Evolutionary conservation across 2,329 filamentous ascomycete genomes (phyloP), one percentile per base, ranked within the genome.

Genomic region (Colletotrichum orbiculare): DNA sequence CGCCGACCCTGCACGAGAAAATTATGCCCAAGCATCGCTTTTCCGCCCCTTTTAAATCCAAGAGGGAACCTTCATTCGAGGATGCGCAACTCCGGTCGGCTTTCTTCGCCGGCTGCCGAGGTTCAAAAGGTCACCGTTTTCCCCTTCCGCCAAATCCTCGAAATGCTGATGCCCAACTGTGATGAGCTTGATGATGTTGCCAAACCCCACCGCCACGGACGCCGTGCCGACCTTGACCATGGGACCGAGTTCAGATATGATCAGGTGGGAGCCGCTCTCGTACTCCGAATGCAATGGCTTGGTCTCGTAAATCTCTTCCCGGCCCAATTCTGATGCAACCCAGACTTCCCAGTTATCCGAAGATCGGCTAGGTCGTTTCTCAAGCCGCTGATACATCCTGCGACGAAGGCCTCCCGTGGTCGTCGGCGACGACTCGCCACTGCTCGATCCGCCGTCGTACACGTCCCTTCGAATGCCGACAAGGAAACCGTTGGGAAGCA

Each of bases 141-240:
- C 68, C 11, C 58, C 70, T 3, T 72, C 70, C 52, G 71, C 77
- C 25, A 71, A 71, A 34, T 75, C 74, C 13, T 89, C 87, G 70
- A 90, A 91, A 38, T 85, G 81, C 72, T 91, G 89, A 67, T 87
- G 84, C 6, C 89, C 90, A 6, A 90, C 80, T 2, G 86, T 87
- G 60, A 94, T 83, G 54, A 94, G 79, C 76, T 93, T 94, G 71
- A 94, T 82, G 1, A 87, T 82, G 69, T 93, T 91, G 11, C 91
- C 92, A 64, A 94, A 87, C 0, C 85, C 90, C 37, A 94, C 84
- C 0, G 87, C 91, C 3, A 92, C 82, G 54, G 89, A 90, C 49
- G 84, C 82, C 52, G 85, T 83, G 11, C 91, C 91, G 1, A 93
- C 78, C 56, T 81, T 80, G 2, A 82, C 81, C 61, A 91, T 85